phyloP scores from a whole-genome alignment of 306 rosid genomes.

The Styphnolobium japonicum region DNA sequence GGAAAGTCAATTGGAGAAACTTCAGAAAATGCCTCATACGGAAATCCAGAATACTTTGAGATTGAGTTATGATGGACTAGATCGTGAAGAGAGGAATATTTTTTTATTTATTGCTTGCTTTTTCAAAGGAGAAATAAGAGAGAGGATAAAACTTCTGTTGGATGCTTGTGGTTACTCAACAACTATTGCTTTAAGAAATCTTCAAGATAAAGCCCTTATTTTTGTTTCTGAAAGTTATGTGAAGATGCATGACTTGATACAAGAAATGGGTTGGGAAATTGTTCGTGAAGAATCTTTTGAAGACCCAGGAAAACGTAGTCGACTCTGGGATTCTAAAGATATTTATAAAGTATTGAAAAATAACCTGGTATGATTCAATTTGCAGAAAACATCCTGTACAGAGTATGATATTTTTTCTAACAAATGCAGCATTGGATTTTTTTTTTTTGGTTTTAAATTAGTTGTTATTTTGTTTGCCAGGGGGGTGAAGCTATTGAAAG shows the following conservation, averaged over 20 bases:
- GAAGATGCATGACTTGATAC: conserved; percentile 12
- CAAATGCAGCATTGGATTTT: not conserved
- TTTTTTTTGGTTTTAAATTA: too few species aligned
- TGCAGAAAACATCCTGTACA: too few species aligned
- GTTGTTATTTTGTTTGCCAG: too few species aligned
- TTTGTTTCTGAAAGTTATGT: too few species aligned
- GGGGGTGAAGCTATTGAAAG: too few species aligned
- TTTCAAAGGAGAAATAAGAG: not conserved
- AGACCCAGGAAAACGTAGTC: not conserved
- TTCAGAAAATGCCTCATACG: not conserved
- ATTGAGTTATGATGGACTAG: not conserved
- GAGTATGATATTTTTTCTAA: not conserved
- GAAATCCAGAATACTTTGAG: not conserved
- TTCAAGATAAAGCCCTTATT: too few species aligned
- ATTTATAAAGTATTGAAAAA: not conserved
- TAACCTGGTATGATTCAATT: not conserved
- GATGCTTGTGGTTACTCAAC: not conserved
- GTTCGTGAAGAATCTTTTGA: not conserved
- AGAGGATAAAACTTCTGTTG: not conserved
- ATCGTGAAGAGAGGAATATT: not conserved
- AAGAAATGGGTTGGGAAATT: not conserved
- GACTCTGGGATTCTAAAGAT: not conserved
- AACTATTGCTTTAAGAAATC: not conserved
- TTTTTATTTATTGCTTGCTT: not conserved
- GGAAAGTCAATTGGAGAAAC: not conserved